A percentile compares a stretch with the other conserved stretches of the same genome.
Conservation (phyloP, 2,329 filamentous ascomycete species). For the Aschersonia sp. region DNA sequence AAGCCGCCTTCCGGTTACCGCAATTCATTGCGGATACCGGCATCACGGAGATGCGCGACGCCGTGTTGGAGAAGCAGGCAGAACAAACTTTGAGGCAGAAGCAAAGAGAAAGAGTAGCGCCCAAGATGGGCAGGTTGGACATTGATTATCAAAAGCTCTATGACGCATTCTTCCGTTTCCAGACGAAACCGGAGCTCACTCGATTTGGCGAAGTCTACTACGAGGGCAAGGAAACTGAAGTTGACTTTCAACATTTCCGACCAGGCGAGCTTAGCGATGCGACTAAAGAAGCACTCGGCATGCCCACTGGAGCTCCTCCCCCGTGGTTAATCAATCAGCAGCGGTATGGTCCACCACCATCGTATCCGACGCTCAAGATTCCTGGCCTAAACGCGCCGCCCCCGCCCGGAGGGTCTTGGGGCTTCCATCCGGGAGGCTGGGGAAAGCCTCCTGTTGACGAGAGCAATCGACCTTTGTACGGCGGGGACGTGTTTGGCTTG, state of each 20-base stretch:
- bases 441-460: conserved; percentile 94
- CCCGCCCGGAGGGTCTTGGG: conserved; percentile 80
- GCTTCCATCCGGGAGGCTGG: conserved; percentile 88
- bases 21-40: conserved; percentile 97
- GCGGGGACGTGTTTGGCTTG: conserved; percentile 87
- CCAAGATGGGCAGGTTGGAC: conserved; percentile 93
- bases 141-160: conserved; percentile 98
- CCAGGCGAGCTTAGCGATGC: conserved; percentile 83
- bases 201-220: conserved; percentile 98
- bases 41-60: conserved; percentile 95
- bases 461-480: conserved; percentile 78
- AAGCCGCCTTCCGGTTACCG: conserved; percentile 79
- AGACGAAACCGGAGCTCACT: conserved; percentile 88
- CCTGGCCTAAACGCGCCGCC: conserved; percentile 88
- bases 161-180: conserved; percentile 95
- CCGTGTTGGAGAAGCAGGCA: conserved; percentile 88
- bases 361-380: conserved; percentile 90
- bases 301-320: conserved; percentile 81
- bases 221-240: conserved; percentile 96
- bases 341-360: conserved; percentile 80
- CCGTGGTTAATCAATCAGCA: conserved; percentile 98
- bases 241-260: conserved; percentile 77
- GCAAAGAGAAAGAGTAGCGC: conserved; percentile 82
- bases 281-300: conserved; percentile 82
- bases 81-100: conserved; percentile 88